phyloP scores from a whole-genome alignment of 192 early-diverging fungal species.

The Backusella circina region DNA sequence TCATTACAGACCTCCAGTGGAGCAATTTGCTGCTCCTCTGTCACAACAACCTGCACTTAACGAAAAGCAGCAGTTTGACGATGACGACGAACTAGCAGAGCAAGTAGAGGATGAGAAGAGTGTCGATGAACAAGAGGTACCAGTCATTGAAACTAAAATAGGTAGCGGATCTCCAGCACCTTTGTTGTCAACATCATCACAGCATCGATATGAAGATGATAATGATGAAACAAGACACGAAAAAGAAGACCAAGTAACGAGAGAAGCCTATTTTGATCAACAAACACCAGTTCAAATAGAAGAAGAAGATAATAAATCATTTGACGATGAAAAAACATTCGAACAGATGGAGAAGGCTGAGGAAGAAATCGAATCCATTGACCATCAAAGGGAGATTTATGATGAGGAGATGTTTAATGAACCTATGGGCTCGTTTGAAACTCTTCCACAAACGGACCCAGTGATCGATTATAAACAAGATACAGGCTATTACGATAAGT shows the following conservation, averaged over 20 bases:
- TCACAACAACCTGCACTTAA: not conserved
- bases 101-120: not conserved
- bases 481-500: not conserved
- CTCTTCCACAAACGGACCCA: not conserved
- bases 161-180: not conserved
- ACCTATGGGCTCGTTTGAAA: not conserved
- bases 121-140: not conserved
- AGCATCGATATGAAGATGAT: not conserved
- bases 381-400: not conserved
- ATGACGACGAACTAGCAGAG: not conserved
- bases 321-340: not conserved
- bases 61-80: not conserved
- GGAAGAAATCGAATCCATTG: not conserved
- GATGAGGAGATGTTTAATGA: not conserved
- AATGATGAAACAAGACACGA: not conserved
- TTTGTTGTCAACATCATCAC: not conserved
- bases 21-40: not conserved
- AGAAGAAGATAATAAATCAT: not conserved
- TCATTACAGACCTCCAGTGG: conserved; percentile 7
- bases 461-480: not conserved
- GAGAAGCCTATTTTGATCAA: not conserved
- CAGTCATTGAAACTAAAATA: not conserved
- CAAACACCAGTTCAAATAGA: not conserved
- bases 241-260: not conserved
- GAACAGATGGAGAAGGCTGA: not conserved